Percentiles rank a stretch among this genome's conserved stretches.
Conservation (phyloP, 768 basidiomycete species). For the Boletus tomentosulus region DNA sequence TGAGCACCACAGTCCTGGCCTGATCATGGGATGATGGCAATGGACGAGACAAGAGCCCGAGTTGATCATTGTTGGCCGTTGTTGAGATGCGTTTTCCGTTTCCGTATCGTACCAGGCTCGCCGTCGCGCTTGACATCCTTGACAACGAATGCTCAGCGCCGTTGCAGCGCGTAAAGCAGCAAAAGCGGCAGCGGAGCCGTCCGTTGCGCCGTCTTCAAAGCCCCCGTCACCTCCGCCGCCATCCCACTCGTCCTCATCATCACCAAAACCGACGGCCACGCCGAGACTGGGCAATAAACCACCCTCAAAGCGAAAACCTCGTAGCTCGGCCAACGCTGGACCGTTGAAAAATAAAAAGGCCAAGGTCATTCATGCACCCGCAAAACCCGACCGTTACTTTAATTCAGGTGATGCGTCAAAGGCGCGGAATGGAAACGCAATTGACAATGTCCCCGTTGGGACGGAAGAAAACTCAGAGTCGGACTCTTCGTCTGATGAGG, state of each 20-base stretch:
- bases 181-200: constrained; percentile 29
- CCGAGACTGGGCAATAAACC: constrained; percentile 16
- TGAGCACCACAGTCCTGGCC: too few species aligned
- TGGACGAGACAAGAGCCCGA: too few species aligned
- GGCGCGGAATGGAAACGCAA: constrained; percentile 26
- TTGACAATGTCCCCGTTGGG: constrained; percentile 23
- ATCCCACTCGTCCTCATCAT: constrained; percentile 6
- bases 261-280: constrained; percentile 5
- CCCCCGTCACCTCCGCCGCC: constrained; percentile 5
- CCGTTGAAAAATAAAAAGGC: constrained; percentile 27
- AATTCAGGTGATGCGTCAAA: constrained; percentile 30
- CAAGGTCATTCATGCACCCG: constrained; percentile 24
- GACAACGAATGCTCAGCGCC: constrained; percentile 59
- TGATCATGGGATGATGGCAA: too few species aligned
- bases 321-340: constrained; percentile 18
- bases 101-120: too few species aligned
- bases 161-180: constrained; percentile 69
- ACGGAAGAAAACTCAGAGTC: constrained; percentile 34
- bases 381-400: constrained; percentile 33
- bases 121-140: background rate
- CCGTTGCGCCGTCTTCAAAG: constrained; percentile 9
- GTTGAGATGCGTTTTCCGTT: too few species aligned
- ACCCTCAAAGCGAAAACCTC: constrained; percentile 45
- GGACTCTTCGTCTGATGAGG: constrained; percentile 25
- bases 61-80: too few species aligned